phyloP scores from a whole-genome alignment of 2,329 filamentous ascomycete genomes.

The Neocucurbitaria cava region DNA sequence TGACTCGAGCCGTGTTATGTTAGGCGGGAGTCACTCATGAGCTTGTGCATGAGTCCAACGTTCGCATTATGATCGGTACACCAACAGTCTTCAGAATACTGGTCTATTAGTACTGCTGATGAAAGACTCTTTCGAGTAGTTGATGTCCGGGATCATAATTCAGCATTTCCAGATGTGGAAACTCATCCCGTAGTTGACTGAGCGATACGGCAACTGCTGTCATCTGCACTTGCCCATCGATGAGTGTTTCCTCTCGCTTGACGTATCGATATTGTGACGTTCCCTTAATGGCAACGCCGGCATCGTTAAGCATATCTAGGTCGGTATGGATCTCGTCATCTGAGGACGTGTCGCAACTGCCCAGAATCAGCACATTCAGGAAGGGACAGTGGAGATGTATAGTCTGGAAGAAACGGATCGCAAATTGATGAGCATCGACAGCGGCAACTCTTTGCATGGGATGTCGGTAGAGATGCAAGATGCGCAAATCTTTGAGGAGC shows the following conservation, averaged over 20 bases:
- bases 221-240: not conserved
- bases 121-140: not conserved
- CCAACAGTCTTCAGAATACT: not conserved
- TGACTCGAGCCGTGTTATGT: not conserved
- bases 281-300: not conserved
- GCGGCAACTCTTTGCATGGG: not conserved
- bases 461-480: conserved; percentile 9
- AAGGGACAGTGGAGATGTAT: conserved; percentile 1
- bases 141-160: conserved; percentile 5
- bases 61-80: no score
- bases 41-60: not conserved
- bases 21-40: no score
- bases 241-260: not conserved
- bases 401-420: conserved; percentile 5
- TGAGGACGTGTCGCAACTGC: not conserved
- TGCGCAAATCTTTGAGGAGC: conserved; percentile 4
- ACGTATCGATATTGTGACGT: not conserved
- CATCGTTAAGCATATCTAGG: not conserved
- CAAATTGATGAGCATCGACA: not conserved
- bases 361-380: conserved; percentile 4
- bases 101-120: not conserved
- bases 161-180: conserved; percentile 8
- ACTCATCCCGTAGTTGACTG: conserved; percentile 4
- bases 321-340: not conserved
- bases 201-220: not conserved